Base-by-base conservation (phyloP, 306 rosid species). In the Quercus ilex region DNA sequence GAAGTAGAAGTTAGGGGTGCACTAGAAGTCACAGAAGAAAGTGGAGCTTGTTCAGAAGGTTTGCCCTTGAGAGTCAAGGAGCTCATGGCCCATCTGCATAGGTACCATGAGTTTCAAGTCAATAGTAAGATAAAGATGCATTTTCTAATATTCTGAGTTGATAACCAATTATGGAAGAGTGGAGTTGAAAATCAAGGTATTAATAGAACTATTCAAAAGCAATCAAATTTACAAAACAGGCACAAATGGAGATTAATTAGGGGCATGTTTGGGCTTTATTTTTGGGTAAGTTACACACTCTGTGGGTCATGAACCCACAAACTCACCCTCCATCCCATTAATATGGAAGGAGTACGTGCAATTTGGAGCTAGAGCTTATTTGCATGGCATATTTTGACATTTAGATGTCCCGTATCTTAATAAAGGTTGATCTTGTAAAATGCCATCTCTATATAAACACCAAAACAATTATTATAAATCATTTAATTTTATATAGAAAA, bases 61-160 rank as follows among this genome's bases (percentile, higher is more conserved):
- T 90, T 95, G 25, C 94, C 93, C 87, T 95, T 95, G 58, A 93
- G 87, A 79, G 99, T 95, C 90, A 95, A 88, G 80, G 99, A 95
- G 88, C 99, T 95, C 99, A 95, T 93, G 58, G 99, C 99, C 99
- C 99, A 95, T 82, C 99, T 93, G 87, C 88, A 86, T 1, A 67
- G 72, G 79, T 64, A 64, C 79, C 41, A 71, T 56, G 35, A 56
- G 59, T 68, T 46, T 49, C 69, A 30, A 38, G 57, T 79, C 77
- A 78, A 73, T 74, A 74, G 15, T 78, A 70, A 68, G 38, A 25
- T 26, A 41, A 77, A 71, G 38, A 71, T 67, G 72, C 35, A 79
- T 20, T 60, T 19, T 7, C 23, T 58, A 60, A 62, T 28, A 26
- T 18, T 5, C 52, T 4, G 35, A 23, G 18, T 2, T 56, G 53